Conservation (phyloP, 2,329 filamentous ascomycete species). For the Gnomoniopsis sp. region DNA sequence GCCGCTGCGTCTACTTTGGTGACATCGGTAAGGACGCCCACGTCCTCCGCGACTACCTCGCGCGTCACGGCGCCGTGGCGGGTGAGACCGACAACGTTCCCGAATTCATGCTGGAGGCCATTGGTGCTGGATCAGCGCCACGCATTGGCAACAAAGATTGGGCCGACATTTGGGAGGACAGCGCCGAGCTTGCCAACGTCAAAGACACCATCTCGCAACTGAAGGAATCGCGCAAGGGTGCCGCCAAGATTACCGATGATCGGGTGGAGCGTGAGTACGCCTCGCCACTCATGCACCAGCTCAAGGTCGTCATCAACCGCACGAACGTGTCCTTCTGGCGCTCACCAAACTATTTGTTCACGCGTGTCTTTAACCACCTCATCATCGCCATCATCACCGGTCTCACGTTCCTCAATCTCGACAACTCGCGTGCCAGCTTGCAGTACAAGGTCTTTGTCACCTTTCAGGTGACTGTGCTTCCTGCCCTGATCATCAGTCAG, state of each 20-base stretch:
- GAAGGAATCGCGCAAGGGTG: slow-evolving; percentile 54
- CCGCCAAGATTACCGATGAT: slow-evolving; percentile 40
- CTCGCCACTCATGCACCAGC: slow-evolving; percentile 74
- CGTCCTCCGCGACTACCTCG: slow-evolving; percentile 63
- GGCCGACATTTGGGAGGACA: slow-evolving; percentile 75
- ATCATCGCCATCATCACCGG: slow-evolving; percentile 75
- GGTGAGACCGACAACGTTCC: slow-evolving; percentile 55
- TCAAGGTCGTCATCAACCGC: slow-evolving; percentile 69
- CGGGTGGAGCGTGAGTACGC: slow-evolving; percentile 73
- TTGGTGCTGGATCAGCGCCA: slow-evolving; percentile 70
- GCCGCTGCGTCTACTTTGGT: slow-evolving; percentile 81
- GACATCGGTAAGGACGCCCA: slow-evolving; percentile 74
- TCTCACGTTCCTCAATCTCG: slow-evolving; percentile 73
- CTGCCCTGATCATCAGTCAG: slow-evolving; percentile 77
- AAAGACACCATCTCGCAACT: slow-evolving; percentile 66
- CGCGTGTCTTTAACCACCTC: slow-evolving; percentile 79
- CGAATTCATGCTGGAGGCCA: slow-evolving; percentile 84
- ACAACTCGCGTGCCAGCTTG: slow-evolving; percentile 70
- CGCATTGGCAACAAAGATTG: slow-evolving; percentile 74
- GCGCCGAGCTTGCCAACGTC: slow-evolving; percentile 62
- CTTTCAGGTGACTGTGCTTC: slow-evolving; percentile 84
- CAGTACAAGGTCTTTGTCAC: slow-evolving; percentile 88
- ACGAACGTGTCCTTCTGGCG: slow-evolving; percentile 81
- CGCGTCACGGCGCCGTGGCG: slow-evolving; percentile 57
- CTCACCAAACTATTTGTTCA: slow-evolving; percentile 85